Evolutionary conservation across 2,329 filamentous ascomycete genomes (phyloP), one percentile per base, ranked within the genome.

Genomic region (Ascochyta clinopodiicola): DNA sequence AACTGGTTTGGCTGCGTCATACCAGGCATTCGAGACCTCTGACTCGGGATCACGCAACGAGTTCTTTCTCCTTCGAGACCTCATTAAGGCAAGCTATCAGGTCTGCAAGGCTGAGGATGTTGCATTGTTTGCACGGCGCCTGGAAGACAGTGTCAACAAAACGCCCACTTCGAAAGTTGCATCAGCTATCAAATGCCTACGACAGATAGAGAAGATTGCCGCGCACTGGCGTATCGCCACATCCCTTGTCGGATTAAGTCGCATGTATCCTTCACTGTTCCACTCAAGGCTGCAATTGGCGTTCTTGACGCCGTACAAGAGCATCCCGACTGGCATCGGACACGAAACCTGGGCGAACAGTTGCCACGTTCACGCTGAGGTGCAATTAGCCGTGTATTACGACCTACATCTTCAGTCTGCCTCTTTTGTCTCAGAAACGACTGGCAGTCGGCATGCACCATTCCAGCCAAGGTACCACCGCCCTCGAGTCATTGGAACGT

Each of bases 341-440:
- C 45, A 55, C 27, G 52, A 50, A 22, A 6, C 40, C n/a, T 55
- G 52, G 52, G 52, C 52, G 3, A 46, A 45, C 15, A 55, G n/a
- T 35, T 55, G 52, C 12, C 52, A 55, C 17, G 45, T 55, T 32
- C 52, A 55, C n/a, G 52, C 52, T n/a, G 52, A 55, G 21, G 36
- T 55, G 2, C 52, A 55, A 19, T 10, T 55, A 21, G 52, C 45
- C 12, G 52, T 55, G 12, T 40, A 50, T 21, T 55, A 55, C 31
- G 52, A 55, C 19, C 10, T 55, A 0, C 3, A 31, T 3, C 8
- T 29, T 7, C 40, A 42, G 7, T 12, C 35, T 2, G 17, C 17
- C 0, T 29, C 34, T 3, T 13, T 6, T 15, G 12, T 6, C 3
- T 3, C 12, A 1, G 9, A 36, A 2, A 10, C n/a, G 15, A 25